A percentile compares a stretch with the other conserved stretches of the same genome.
phyloP scores from a whole-genome alignment of 106 monocot genomes.

The Acanthochlamys bracteata region DNA sequence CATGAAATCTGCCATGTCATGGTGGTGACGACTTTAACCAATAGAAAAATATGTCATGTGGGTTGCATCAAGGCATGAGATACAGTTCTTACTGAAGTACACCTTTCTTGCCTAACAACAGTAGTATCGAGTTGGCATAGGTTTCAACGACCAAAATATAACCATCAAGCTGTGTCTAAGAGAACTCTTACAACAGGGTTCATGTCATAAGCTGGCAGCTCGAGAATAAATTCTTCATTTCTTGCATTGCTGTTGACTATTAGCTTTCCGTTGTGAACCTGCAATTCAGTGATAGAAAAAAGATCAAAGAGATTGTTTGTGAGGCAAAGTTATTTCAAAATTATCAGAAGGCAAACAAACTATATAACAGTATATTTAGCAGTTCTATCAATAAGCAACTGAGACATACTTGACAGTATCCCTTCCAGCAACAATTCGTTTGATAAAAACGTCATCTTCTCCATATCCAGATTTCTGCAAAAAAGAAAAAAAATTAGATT shows the following conservation, averaged over 20 bases:
- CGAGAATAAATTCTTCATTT: conserved; percentile 81
- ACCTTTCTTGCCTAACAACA: no score
- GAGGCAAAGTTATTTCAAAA: no score
- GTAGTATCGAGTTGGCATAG: no score
- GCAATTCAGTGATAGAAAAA: not conserved
- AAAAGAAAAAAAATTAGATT: not conserved
- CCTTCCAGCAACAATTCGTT: conserved; percentile 88
- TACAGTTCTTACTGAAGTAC: no score
- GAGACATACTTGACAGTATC: conserved; percentile 70
- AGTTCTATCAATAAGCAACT: not conserved
- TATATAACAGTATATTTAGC: no score
- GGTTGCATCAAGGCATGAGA: no score
- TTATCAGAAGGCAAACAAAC: no score
- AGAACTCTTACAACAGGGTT: conserved; percentile 49
- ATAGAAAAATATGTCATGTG: no score
- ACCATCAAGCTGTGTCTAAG: not conserved
- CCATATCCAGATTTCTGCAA: conserved; percentile 89
- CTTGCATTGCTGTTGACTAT: conserved; percentile 83
- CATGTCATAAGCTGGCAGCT: conserved; percentile 90
- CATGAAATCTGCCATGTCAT: no score
- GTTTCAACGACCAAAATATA: no score
- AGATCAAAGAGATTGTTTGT: no score
- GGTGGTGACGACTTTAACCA: no score
- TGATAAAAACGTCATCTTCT: conserved; percentile 95
- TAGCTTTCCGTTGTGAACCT: conserved; percentile 94